Evolutionary conservation across 345 rosid species (phyloP), one percentile per base, ranked within the genome.

Genomic region (Aethionema arabicum): DNA sequence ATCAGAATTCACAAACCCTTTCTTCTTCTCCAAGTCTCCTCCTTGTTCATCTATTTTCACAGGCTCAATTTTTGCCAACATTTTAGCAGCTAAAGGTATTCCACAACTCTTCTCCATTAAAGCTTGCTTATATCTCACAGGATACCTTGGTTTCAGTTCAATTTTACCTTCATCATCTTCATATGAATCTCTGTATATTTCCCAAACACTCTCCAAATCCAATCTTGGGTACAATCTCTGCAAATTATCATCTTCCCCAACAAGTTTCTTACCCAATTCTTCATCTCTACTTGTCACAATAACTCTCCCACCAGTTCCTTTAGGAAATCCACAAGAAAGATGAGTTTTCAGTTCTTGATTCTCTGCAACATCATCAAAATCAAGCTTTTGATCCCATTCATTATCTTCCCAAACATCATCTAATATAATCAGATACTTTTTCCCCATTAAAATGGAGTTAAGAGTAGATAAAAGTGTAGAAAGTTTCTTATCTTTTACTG

Each of bases 311-410:
- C 82, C 88, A 50, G 5, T 51, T 33, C 71, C 78, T 70, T 80
- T 83, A 0, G 91, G 91, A 72, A 83, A 70, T 32, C 79, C 84
- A 3, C 64, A 59, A 1, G 72, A 73, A 15, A 83, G 81, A 65
- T 65, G 59, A 0, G 57, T 0, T 7, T 52, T 61, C 1, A n/a
- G 12, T 5, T 46, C 59, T 7, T 60, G 56, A 5, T 35, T 21
- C 51, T 62, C 42, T 32, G 48, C 37, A 3, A 15, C 56, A 38
- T 47, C 54, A 33, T 48, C 37, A 3, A 15, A 52, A 38, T 47
- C 54, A 33, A 83, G 65, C 38, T 73, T n/a, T 5, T 52, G 16
- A 31, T 52, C 33, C 83, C 82, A 79, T 10, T 65, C 35, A 16
- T 50, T 50, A 8, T 63, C 32, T 8, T 67, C 54, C 8, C 61